Evolutionary conservation across 768 basidiomycete species (phyloP), one percentile per base, ranked within the genome.

Genomic region (Hypsizygus marmoreus): DNA sequence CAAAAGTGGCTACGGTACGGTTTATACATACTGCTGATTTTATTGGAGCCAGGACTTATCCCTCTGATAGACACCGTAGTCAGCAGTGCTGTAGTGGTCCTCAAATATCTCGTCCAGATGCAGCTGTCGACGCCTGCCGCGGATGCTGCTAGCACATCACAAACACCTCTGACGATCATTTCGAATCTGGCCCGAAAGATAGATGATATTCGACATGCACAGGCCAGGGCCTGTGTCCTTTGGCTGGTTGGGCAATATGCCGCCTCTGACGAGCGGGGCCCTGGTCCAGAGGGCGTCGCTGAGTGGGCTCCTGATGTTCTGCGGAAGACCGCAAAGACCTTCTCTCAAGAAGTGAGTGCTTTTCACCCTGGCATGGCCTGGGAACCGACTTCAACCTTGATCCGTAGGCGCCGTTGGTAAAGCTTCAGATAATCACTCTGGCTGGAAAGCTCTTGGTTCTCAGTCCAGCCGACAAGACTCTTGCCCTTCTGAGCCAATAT

Each of bases 231-330:
- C 0, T 93, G 89, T 54, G 83, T 97, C 1, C 69, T 92, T 19
- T 97, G 95, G 93, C 79, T 97, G 0, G 92, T 93, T 0, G 95
- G 95, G 0, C 92, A 97, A 62, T 91, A 91, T 60, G 80, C 88
- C 13, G 74, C 75, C 11, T 63, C 66, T 5, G 58, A 62, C 13
- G 68, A 67, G 30, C 59, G 56, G 19, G 47, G 55, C 30, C 52
- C 65, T 13, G 64, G 71, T 1, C 72, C 79, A 2, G 77, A 81
- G 40, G 84, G 83, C 12, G 66, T 93, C 6, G 82, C 73, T 4
- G 74, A 77, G 23, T 95, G 90, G 91, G 91, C 85, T 0, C 91
- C 95, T 1, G 97, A 99, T 61, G 80, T 95, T 4, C 67, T 98
- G 9, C 73, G 95, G n/a, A 86, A 86, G 55, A 69, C 80, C 4